Evolutionary conservation across 257 asterid genomes (phyloP), one percentile per base, ranked within the genome.

Genomic region (Penstemon davidsonii): DNA sequence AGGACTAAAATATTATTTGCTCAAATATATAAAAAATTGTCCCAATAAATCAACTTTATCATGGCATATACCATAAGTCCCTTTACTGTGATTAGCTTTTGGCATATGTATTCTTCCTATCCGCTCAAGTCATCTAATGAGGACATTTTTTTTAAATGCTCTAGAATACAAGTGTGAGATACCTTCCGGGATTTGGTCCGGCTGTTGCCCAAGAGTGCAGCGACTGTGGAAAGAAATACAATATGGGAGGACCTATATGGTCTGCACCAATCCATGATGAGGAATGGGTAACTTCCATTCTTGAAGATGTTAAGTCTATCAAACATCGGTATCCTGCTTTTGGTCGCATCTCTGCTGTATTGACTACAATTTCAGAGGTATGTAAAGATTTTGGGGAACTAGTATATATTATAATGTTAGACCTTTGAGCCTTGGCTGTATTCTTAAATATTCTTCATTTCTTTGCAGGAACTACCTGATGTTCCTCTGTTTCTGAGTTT

Each of bases 181-280:
- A 83, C 76, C 96, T 87, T 55, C 97, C 99, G 76, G 97, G 99
- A 76, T 94, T 94, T 62, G 99, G 96, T 64, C 99, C 99, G 60
- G 79, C 67, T 59, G 95, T 91, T 75, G 70, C 84, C 64, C 97
- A 86, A 86, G 96, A 84, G 53, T 94, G 99, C 82, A 84, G 79
- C 66, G 93, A 94, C 64, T 94, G 99, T 79, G 96, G 99, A 59
- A 94, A 94, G 82, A 91, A 87, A 67, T 94, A 78, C 74, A 88
- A 90, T 74, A 93, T 93, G 99, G 99, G 99, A 40, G 99, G 99
- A 61, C 99, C 99, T 56, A 87, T 93, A 61, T 93, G 99, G 99
- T 88, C 97, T 47, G 97, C 96, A 47, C 96, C 99, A 25, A 93
- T 93, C 77, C 99, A 90, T 67, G 97, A 93, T 76, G 83, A 81